phyloP scores from a whole-genome alignment of 805 yeast species.

The Yarrowia deformans region DNA sequence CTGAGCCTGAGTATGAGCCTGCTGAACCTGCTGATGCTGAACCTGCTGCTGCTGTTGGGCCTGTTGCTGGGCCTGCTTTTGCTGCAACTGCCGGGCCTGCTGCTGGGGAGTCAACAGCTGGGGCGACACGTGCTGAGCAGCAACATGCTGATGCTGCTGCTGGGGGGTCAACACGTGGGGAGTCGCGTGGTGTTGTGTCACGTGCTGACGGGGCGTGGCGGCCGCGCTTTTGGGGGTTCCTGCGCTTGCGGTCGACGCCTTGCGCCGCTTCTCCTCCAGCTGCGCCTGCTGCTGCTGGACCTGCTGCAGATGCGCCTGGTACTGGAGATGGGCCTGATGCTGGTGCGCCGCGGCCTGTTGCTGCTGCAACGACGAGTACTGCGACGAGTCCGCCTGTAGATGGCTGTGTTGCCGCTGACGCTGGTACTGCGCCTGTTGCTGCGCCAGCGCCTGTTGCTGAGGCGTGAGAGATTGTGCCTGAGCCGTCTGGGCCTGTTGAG shows the following conservation, averaged over 20 bases:
- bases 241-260: background rate
- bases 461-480: conserved; percentile 3
- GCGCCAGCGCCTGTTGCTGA: background rate
- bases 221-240: conserved; percentile 13
- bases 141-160: background rate
- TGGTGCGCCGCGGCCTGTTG: conserved; percentile 33
- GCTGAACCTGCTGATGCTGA: conserved; percentile 9
- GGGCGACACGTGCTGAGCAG: background rate
- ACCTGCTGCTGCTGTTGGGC: conserved; percentile 28
- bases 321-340: conserved; percentile 37
- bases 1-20: conserved; percentile 8
- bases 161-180: background rate
- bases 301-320: conserved; percentile 32
- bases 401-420: conserved; percentile 39
- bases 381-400: conserved; percentile 28
- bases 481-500: conserved; percentile 7
- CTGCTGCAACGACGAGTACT: conserved; percentile 11
- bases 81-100: conserved; percentile 25
- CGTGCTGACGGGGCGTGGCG: conserved; percentile 5
- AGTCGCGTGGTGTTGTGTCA: background rate
- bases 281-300: conserved; percentile 32
- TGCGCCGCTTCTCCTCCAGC: conserved; percentile 29
- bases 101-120: conserved; percentile 32
- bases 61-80: conserved; percentile 35
- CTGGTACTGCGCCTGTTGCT: conserved; percentile 26